These are phyloP conservation scores for Plasmodium knowlesi DNA, from an alignment of 169 alveolate species.

Conservation along the genomic window DNA sequence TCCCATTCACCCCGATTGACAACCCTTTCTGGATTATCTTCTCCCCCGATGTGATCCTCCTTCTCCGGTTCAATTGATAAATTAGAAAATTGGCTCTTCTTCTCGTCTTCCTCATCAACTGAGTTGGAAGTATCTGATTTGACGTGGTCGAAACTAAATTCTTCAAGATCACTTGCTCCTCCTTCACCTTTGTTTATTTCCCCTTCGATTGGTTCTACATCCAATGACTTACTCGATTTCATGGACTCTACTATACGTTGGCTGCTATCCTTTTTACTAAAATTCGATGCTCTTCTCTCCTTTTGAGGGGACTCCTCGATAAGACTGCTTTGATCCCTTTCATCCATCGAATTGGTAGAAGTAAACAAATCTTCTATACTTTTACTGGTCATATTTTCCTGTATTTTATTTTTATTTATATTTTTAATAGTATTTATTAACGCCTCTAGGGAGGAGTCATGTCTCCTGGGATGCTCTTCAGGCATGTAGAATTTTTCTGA, in stretches of 20 bases:
- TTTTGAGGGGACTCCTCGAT: neutral
- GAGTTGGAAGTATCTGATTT: neutral
- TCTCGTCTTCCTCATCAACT: neutral
- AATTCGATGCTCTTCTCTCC: neutral
- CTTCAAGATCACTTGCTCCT: neutral
- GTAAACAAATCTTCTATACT: neutral
- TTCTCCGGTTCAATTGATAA: neutral
- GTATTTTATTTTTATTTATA: conserved; percentile 32
- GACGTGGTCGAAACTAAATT: neutral
- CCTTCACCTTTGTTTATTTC: neutral
- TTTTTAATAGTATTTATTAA: conserved; percentile 47
- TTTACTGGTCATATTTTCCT: neutral
- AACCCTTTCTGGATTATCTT: neutral
- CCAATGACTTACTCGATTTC: neutral
- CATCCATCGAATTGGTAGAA: neutral
- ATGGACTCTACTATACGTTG: neutral
- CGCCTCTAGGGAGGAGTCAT: conserved; percentile 49
- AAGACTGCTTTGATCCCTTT: neutral
- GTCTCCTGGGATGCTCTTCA: conserved; percentile 48
- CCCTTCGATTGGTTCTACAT: conserved; percentile 6
- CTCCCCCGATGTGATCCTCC: neutral
- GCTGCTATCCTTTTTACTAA: neutral
- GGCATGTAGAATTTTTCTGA: conserved; percentile 24
- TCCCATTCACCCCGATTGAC: neutral
- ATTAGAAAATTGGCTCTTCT: neutral